Evolutionary conservation across 2,329 filamentous ascomycete genomes (phyloP), one percentile per base, ranked within the genome.

Genomic region (Macroventuria anomochaeta): DNA sequence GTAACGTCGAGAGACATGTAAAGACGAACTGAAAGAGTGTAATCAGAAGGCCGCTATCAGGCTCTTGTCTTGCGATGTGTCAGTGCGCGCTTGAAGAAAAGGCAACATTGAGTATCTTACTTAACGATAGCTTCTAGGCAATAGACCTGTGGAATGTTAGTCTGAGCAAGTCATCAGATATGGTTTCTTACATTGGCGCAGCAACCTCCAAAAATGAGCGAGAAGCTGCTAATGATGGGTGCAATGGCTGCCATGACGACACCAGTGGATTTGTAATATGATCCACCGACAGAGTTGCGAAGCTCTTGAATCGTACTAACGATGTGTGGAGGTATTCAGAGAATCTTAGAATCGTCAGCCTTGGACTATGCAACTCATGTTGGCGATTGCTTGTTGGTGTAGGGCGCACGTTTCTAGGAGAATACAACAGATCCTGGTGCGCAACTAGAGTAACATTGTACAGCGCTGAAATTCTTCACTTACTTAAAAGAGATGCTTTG

Each of bases 51-150:
- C 93, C 93, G 69, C 90, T 93, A 51, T 87, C 86, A 36, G 92
- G 88, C 73, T 96, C 91, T 72, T 91, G 87, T 75, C 90, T 93
- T 61, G 11, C 18, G 46, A 38, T 37, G 44, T 64, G 42, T 66
- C 56, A 70, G 65, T 51, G 23, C 7, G 18, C 7, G n/a, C 7
- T 12, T 21, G 8, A 36, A 5, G 11, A 12, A 11, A 8, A 11
- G 7, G n/a, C 10, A 12, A 21, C 12, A 28, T 8, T 15, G 2
- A n/a, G 15, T 5, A 13, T 79, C 87, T 84, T 79, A 95, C 90
- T 95, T 96, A 71, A 99, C 87, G 66, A 97, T 96, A 39, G 91
- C 90, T 76, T 99, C 95, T 51, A 99, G 82, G 33, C 93, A 91
- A 77, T 96, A 97, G n/a, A 97, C 91, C 88, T 96, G 58, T 28